phyloP scores from a whole-genome alignment of 2,329 filamentous ascomycete species.

The Huntiella moniliformis region DNA sequence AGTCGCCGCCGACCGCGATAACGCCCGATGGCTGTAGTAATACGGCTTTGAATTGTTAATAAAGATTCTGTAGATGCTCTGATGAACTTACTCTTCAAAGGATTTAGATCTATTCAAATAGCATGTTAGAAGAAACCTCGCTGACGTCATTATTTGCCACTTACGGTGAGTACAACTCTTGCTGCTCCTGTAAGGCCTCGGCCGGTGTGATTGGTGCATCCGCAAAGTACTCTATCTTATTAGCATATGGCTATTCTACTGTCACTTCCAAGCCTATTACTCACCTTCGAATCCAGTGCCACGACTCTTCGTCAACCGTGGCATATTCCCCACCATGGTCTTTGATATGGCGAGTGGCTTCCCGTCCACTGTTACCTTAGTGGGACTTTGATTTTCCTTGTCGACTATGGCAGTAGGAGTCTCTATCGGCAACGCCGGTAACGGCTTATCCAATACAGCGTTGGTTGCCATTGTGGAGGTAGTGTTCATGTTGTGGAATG shows the following conservation, averaged over 20 bases:
- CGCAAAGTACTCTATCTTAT: slow-evolving; percentile 44
- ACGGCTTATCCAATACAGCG: too few species aligned
- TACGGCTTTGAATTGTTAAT: slow-evolving; percentile 5
- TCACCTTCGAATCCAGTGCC: slow-evolving; percentile 53
- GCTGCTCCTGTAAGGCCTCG: slow-evolving; percentile 44
- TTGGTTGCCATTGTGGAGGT: too few species aligned
- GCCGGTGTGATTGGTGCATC: slow-evolving; percentile 60
- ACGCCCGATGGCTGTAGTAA: slow-evolving; percentile 2
- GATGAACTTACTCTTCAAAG: slow-evolving; percentile 33
- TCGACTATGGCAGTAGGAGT: too few species aligned
- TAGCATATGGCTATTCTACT: not conserved
- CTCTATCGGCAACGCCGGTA: too few species aligned
- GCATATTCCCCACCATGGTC: too few species aligned
- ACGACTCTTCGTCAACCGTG: slow-evolving; percentile 18
- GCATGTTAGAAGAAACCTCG: not conserved
- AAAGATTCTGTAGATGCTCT: not conserved
- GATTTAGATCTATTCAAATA: slow-evolving; percentile 24
- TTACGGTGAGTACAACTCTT: slow-evolving; percentile 47
- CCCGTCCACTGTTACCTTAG: too few species aligned
- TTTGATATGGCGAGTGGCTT: too few species aligned
- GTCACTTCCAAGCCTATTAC: not conserved
- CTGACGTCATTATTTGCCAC: slow-evolving; percentile 14
- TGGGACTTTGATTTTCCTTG: too few species aligned
- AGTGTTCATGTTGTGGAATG: too few species aligned
- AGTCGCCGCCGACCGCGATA: slow-evolving; percentile 48